phyloP scores from a whole-genome alignment of 108 stramenopile species.

The Fragilariopsis cylindrus region DNA sequence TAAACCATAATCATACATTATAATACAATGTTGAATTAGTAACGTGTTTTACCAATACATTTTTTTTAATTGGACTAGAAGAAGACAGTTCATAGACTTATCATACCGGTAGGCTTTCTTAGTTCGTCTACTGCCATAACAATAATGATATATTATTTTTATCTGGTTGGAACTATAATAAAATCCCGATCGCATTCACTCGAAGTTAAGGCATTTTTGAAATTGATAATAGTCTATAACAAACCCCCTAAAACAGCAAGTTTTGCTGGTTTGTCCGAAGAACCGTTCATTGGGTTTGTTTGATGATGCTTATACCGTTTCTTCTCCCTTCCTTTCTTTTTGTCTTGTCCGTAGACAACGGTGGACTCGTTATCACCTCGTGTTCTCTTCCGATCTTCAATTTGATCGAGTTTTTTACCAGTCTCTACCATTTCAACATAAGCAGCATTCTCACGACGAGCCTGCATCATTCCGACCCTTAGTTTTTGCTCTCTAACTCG shows the following conservation, averaged over 20 bases:
- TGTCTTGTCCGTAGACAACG: constrained; percentile 5
- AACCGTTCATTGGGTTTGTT: constrained; percentile 37
- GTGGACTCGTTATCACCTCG: constrained; percentile 40
- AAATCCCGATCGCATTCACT: background rate
- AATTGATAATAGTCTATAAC: constrained; percentile 19
- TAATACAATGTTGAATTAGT: too few species aligned
- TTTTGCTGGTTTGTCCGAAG: constrained; percentile 50
- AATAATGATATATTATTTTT: background rate
- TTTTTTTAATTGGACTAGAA: too few species aligned
- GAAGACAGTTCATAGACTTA: too few species aligned
- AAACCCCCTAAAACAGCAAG: constrained; percentile 50
- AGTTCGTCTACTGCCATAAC: too few species aligned
- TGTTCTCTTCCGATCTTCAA: constrained; percentile 87
- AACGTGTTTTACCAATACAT: too few species aligned
- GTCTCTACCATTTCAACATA: constrained; percentile 90
- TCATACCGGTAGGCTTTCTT: too few species aligned
- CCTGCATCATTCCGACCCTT: constrained; percentile 89
- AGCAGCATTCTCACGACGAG: constrained; percentile 88
- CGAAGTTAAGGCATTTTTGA: background rate
- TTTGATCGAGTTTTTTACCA: constrained; percentile 83
- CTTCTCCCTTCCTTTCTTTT: constrained; percentile 32
- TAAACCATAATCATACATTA: too few species aligned
- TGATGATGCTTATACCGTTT: constrained; percentile 34
- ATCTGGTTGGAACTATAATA: background rate
- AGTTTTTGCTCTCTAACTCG: constrained; percentile 90